These are phyloP conservation scores for Phytopythium oedochilum DNA, from an alignment of 352 stramenopile species.

Conservation along the genomic window DNA sequence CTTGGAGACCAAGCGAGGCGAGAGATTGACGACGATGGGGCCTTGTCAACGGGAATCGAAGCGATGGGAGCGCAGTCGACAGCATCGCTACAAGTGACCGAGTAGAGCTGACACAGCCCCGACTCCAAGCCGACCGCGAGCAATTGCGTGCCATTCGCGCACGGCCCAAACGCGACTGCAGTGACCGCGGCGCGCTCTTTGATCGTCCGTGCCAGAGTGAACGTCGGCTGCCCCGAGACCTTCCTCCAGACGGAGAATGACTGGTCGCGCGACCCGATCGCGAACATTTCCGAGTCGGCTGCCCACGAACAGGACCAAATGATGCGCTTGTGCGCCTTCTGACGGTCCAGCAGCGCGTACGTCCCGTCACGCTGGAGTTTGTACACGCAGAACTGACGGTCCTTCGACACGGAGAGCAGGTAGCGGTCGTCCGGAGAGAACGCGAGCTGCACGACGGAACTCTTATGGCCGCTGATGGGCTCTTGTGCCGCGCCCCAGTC, in stretches of 20 bases:
- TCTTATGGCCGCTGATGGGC: slow-evolving; percentile 66
- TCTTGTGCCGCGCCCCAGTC: slow-evolving; percentile 42
- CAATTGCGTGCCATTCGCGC: slow-evolving; percentile 8
- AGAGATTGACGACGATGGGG: slow-evolving; percentile 33
- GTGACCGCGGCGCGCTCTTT: slow-evolving; percentile 41
- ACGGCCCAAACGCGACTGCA: slow-evolving; percentile 52
- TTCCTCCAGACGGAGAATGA: slow-evolving; percentile 49
- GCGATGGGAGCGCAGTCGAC: slow-evolving; percentile 6
- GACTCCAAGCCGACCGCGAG: slow-evolving; percentile 61
- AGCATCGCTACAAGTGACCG: neutral
- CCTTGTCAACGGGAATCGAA: slow-evolving; percentile 16
- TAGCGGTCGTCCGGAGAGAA: slow-evolving; percentile 63
- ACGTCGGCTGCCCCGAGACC: slow-evolving; percentile 15
- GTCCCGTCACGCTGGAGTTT: slow-evolving; percentile 14
- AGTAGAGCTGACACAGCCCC: slow-evolving; percentile 17
- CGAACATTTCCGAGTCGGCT: slow-evolving; percentile 51
- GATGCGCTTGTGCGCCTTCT: slow-evolving; percentile 74
- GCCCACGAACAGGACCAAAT: slow-evolving; percentile 80
- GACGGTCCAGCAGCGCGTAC: slow-evolving; percentile 34
- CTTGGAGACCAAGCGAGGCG: slow-evolving; percentile 42
- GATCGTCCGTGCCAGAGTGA: slow-evolving; percentile 13
- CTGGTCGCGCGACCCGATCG: slow-evolving; percentile 60
- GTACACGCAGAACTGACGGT: slow-evolving; percentile 71
- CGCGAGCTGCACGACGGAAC: slow-evolving; percentile 70
- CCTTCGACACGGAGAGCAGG: slow-evolving; percentile 66